Conservation (phyloP, 148 eudicot species). For the Vaccinium macrocarpon region DNA sequence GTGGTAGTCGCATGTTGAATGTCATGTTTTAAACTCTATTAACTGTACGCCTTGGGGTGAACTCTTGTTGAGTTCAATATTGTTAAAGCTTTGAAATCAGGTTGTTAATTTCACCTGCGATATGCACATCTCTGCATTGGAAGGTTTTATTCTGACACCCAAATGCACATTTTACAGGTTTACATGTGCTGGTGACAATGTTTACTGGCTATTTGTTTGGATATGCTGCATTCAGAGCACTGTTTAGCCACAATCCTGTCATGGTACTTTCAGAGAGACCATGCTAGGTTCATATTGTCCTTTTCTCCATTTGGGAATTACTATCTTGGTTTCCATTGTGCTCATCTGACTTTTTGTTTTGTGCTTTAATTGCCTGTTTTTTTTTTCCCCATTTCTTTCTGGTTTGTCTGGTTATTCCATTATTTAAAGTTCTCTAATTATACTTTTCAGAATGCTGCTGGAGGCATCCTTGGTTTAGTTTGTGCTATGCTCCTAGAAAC, state of each 20-base stretch:
- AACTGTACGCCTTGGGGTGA: background rate
- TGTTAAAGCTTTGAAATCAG: background rate
- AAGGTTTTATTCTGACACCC: background rate
- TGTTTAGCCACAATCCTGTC: constrained; percentile 71
- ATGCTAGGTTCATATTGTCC: background rate
- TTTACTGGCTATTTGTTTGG: constrained; percentile 89
- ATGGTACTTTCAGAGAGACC: constrained; percentile 48
- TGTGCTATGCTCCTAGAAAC: constrained; percentile 87
- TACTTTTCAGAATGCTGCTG: constrained; percentile 75
- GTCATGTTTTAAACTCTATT: background rate
- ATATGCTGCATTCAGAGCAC: constrained; percentile 82
- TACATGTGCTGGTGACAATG: constrained; percentile 83
- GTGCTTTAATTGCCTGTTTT: background rate
- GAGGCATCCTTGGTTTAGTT: constrained; percentile 86
- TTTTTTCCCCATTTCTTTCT: background rate
- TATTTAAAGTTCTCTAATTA: constrained; percentile 3
- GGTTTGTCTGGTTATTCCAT: constrained; percentile 11
- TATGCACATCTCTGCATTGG: background rate
- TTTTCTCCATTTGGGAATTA: background rate
- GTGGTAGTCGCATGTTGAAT: background rate
- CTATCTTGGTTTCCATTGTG: background rate
- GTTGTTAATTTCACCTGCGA: background rate
- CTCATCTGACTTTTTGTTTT: background rate
- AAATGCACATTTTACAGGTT: constrained; percentile 43
- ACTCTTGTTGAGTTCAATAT: background rate